Conservation (phyloP, 2,329 filamentous ascomycete genomes). For the Thelonectria discophora region DNA sequence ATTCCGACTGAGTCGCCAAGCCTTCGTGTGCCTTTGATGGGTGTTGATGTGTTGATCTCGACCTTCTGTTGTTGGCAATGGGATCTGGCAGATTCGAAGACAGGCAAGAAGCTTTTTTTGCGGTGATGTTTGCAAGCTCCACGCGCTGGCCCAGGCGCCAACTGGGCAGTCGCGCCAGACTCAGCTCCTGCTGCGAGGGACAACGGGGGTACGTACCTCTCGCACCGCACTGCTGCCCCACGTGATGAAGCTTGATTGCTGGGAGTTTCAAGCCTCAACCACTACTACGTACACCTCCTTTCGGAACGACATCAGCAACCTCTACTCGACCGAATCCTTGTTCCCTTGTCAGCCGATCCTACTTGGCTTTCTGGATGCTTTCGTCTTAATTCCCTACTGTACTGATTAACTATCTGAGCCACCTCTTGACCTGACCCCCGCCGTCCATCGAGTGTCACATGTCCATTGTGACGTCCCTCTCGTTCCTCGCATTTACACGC, state of each 20-base stretch:
- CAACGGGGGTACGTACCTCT: conserved; percentile 16
- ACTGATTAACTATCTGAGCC: conserved; percentile 15
- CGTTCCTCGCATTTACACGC: conserved; percentile 11
- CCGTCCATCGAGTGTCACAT: conserved; percentile 35
- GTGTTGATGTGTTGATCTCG: conserved; percentile 29
- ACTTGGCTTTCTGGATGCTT: conserved; percentile 13
- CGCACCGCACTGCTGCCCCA: conserved; percentile 29
- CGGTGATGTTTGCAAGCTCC: conserved; percentile 32
- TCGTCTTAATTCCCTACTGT: conserved; percentile 13
- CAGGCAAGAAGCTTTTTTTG: conserved; percentile 43
- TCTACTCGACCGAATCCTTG: conserved; percentile 8
- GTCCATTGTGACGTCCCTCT: conserved; percentile 21
- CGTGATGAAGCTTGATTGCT: conserved; percentile 37
- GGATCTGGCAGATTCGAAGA: conserved; percentile 24
- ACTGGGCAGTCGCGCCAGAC: conserved; percentile 13
- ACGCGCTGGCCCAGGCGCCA: conserved; percentile 27
- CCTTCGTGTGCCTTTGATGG: conserved; percentile 20
- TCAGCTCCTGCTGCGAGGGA: conserved; percentile 5
- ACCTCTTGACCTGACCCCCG: conserved; percentile 34
- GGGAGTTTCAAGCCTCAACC: conserved; percentile 30
- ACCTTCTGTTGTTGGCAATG: conserved; percentile 38
- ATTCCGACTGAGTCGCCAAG: conserved; percentile 15
- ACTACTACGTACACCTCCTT: conserved; percentile 35
- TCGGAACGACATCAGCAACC: conserved; percentile 26
- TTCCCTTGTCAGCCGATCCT: conserved; percentile 11